These are phyloP conservation scores for Lagerstroemia speciosa DNA, from an alignment of 345 rosid genomes.

Conservation along the genomic window DNA sequence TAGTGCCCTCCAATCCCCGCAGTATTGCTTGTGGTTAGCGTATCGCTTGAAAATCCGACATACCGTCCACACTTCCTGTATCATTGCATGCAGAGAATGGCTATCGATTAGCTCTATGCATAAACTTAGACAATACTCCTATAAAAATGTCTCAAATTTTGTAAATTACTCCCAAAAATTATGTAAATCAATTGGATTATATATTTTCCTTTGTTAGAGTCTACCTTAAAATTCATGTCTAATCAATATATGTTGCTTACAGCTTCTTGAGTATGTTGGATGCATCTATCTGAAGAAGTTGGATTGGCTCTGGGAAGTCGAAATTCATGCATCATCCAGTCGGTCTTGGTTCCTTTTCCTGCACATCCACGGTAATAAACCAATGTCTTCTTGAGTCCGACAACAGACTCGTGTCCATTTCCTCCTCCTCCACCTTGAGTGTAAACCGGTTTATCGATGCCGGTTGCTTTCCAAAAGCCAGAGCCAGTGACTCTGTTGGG, in stretches of 20 bases:
- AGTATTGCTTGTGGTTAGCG: constrained; percentile 36
- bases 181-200: too few species aligned
- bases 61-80: constrained; percentile 85
- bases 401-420: constrained; percentile 17
- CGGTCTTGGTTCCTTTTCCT: constrained; percentile 91
- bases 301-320: constrained; percentile 46
- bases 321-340: constrained; percentile 99
- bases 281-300: constrained; percentile 17
- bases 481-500: constrained; percentile 93
- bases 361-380: constrained; percentile 87
- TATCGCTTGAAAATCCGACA: constrained; percentile 71
- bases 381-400: constrained; percentile 85
- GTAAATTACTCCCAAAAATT: not conserved
- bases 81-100: not conserved
- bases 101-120: too few species aligned
- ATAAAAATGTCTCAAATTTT: too few species aligned
- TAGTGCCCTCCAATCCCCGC: constrained; percentile 49
- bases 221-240: too few species aligned
- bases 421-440: constrained; percentile 22
- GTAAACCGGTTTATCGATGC: constrained; percentile 75
- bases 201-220: too few species aligned
- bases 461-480: constrained; percentile 98
- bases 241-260: constrained; percentile 32
- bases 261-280: constrained; percentile 32
- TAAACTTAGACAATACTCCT: too few species aligned